A percentile compares a stretch with the other conserved stretches of the same genome.
Evolutionary conservation across 1,284 basidiomycete genomes (phyloP).

Genomic region (Porphyrellus sp.): DNA sequence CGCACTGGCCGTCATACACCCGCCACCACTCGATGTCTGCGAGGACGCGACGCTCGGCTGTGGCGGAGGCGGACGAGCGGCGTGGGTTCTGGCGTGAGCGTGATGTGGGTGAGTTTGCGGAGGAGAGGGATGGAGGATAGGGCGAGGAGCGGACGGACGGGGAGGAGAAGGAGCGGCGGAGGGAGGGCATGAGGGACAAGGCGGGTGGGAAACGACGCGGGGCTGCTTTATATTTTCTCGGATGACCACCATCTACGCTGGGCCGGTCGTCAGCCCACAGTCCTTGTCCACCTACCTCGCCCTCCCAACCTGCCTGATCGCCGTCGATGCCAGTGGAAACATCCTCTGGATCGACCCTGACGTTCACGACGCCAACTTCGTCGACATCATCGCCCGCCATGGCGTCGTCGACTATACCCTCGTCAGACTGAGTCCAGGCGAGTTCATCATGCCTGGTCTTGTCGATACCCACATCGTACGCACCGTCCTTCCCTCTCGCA

Average conservation of each 20-base stretch:
- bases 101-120: slow-evolving; percentile 34
- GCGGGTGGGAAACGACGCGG: slow-evolving; percentile 33
- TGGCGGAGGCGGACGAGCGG: slow-evolving; percentile 65
- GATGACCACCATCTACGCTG: slow-evolving; percentile 55
- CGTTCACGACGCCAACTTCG: slow-evolving; percentile 45
- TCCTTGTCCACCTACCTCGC: slow-evolving; percentile 52
- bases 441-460: slow-evolving; percentile 87
- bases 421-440: slow-evolving; percentile 53
- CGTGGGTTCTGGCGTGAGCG: slow-evolving; percentile 42
- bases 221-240: slow-evolving; percentile 30
- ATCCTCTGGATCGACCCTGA: slow-evolving; percentile 68
- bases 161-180: slow-evolving; percentile 68
- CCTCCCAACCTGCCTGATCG: slow-evolving; percentile 56
- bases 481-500: neutral
- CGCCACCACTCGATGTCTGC: slow-evolving; percentile 84
- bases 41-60: slow-evolving; percentile 60
- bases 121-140: slow-evolving; percentile 42
- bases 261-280: slow-evolving; percentile 66
- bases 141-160: slow-evolving; percentile 61
- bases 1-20: slow-evolving; percentile 66
- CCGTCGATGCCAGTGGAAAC: slow-evolving; percentile 53
- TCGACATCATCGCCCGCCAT: slow-evolving; percentile 45
- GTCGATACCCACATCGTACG: slow-evolving; percentile 87
- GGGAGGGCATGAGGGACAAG: slow-evolving; percentile 58
- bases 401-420: slow-evolving; percentile 22